Conservation (phyloP, 78 protist species). For the Neovahlkampfia damariscottae region DNA sequence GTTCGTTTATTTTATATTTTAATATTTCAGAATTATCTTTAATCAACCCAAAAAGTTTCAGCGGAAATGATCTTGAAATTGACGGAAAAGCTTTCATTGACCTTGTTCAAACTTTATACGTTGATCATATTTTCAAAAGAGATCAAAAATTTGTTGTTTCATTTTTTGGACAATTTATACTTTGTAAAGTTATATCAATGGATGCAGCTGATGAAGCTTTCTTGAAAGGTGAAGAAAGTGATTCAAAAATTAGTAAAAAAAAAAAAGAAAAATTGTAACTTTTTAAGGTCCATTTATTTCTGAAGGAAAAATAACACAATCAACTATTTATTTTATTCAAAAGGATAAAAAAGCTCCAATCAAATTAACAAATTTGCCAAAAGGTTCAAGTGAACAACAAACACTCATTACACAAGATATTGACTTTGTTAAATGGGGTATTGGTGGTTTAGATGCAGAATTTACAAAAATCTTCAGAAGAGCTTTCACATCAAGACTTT, state of each 20-base stretch:
- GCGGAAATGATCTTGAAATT: background rate
- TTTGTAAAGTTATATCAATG: background rate
- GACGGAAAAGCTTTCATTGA: background rate
- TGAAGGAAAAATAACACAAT: background rate
- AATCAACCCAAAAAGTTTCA: background rate
- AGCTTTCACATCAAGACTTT: constrained; percentile 94
- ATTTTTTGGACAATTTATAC: background rate
- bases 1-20: background rate
- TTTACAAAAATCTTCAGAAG: constrained; percentile 86
- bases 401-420: constrained; percentile 52
- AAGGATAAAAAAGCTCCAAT: background rate
- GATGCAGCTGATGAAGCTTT: background rate
- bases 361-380: background rate
- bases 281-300: background rate
- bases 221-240: background rate
- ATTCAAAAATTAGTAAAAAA: background rate
- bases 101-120: background rate
- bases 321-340: background rate
- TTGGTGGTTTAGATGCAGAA: constrained; percentile 90
- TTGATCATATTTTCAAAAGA: background rate
- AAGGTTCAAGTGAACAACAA: background rate
- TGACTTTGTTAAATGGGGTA: constrained; percentile 89
- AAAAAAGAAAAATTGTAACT: too few relatives aligned
- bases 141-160: background rate
- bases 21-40: background rate